Percentiles rank a stretch among this genome's conserved stretches.
These are phyloP conservation scores for Sphagnurus paluster DNA, from an alignment of 1,284 basidiomycete species.

Conservation along the genomic window DNA sequence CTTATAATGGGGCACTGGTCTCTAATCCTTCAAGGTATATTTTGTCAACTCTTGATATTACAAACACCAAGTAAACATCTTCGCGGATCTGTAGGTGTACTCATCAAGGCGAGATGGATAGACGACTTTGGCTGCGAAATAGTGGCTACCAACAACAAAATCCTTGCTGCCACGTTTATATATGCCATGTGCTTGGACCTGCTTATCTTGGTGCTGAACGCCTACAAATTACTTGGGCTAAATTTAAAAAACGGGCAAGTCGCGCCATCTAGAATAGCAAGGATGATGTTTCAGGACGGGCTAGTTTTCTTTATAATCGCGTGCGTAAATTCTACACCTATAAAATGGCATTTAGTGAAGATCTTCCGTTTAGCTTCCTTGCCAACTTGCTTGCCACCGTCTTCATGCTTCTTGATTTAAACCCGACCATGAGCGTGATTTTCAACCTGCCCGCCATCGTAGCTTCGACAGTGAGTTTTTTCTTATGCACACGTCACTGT, in stretches of 20 bases:
- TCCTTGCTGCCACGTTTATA: slow-evolving; percentile 64
- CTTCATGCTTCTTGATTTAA: slow-evolving; percentile 70
- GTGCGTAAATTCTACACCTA: slow-evolving; percentile 40
- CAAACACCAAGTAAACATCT: not conserved
- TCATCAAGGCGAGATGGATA: slow-evolving; percentile 56
- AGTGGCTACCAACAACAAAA: slow-evolving; percentile 53
- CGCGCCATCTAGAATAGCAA: slow-evolving; percentile 47
- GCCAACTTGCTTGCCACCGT: slow-evolving; percentile 65
- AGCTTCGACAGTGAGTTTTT: slow-evolving; percentile 53
- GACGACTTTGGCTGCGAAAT: slow-evolving; percentile 49
- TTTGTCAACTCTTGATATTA: too few species aligned
- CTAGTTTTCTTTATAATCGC: slow-evolving; percentile 75
- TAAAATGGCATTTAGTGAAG: not conserved
- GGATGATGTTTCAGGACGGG: slow-evolving; percentile 69
- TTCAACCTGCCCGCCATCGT: slow-evolving; percentile 75
- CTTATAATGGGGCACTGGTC: slow-evolving; percentile 75
- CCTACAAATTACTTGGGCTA: slow-evolving; percentile 53
- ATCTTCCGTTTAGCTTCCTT: slow-evolving; percentile 47
- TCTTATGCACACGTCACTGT: not conserved
- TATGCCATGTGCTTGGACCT: slow-evolving; percentile 76
- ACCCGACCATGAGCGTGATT: slow-evolving; percentile 70
- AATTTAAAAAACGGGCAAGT: slow-evolving; percentile 22
- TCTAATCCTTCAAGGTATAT: slow-evolving; percentile 63
- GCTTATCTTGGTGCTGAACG: slow-evolving; percentile 58
- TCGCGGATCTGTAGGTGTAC: slow-evolving; percentile 49